phyloP scores from a whole-genome alignment of 108 stramenopile genomes.

The Cyclotella cryptica region DNA sequence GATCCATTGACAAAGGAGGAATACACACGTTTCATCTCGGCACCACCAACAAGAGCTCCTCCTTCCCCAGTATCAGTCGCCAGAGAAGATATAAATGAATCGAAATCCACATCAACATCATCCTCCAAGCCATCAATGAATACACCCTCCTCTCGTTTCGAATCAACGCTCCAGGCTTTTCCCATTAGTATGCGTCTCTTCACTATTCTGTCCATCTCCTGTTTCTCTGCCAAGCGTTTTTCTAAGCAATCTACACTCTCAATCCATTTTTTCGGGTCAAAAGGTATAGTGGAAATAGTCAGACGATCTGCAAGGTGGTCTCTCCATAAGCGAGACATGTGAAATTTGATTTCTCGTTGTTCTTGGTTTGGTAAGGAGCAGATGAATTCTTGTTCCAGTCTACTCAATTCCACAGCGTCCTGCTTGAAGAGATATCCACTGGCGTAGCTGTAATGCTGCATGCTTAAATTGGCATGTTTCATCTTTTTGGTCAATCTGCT shows the following conservation, averaged over 20 bases:
- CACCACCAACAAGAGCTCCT: background rate
- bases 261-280: conserved; percentile 76
- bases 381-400: conserved; percentile 71
- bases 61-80: background rate
- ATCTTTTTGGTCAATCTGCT: conserved; percentile 89
- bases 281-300: conserved; percentile 56
- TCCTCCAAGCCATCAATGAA: conserved; percentile 66
- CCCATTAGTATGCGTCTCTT: conserved; percentile 83
- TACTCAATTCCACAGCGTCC: conserved; percentile 63
- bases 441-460: conserved; percentile 58
- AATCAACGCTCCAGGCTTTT: conserved; percentile 64
- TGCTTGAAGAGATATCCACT: conserved; percentile 47
- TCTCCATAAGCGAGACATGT: conserved; percentile 86
- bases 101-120: conserved; percentile 21
- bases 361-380: conserved; percentile 59
- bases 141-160: conserved; percentile 59
- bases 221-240: conserved; percentile 57
- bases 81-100: conserved; percentile 9
- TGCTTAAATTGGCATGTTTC: conserved; percentile 84
- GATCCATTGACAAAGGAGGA: conserved; percentile 3
- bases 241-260: conserved; percentile 83
- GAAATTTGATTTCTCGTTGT: conserved; percentile 79
- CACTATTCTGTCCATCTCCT: conserved; percentile 71
- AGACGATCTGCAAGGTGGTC: conserved; percentile 74
- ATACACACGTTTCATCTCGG: background rate